Evolutionary conservation across 805 yeast genomes (phyloP).

Genomic region (Candida montana): DNA sequence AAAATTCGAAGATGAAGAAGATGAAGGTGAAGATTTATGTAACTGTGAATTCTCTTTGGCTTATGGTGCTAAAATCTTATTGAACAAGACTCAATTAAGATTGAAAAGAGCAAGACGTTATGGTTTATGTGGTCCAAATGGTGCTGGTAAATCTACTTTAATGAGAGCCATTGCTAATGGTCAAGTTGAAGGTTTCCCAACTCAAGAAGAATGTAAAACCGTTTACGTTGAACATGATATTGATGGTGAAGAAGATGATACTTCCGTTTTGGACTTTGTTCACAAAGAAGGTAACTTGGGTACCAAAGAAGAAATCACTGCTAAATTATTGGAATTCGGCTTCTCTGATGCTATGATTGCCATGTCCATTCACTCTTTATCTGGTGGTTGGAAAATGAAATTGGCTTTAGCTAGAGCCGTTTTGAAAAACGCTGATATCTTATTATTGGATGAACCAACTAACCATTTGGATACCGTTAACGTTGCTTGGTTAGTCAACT

Average conservation of each 20-base stretch:
- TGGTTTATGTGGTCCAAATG: constrained; percentile 99
- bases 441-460: constrained; percentile 98
- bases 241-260: constrained; percentile 96
- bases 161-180: constrained; percentile 98
- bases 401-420: constrained; percentile 99
- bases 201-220: constrained; percentile 98
- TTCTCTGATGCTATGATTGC: constrained; percentile 90
- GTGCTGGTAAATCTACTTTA: constrained; percentile 99
- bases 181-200: constrained; percentile 99
- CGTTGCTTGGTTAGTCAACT: constrained; percentile 99
- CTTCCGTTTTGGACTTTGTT: constrained; percentile 90
- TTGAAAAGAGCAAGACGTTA: constrained; percentile 98
- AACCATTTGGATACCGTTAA: constrained; percentile 99
- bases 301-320: constrained; percentile 63
- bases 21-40: constrained; percentile 99
- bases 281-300: constrained; percentile 66
- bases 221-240: constrained; percentile 99
- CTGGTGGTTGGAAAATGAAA: constrained; percentile 99
- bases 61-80: constrained; percentile 99
- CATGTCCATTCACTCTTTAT: constrained; percentile 93
- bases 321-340: constrained; percentile 81
- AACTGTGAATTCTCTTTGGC: constrained; percentile 99
- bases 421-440: constrained; percentile 95
- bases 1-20: constrained; percentile 92
- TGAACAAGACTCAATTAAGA: constrained; percentile 98